These are phyloP conservation scores for Eucalyptus pauciflora DNA, from an alignment of 345 rosid species.

Conservation along the genomic window DNA sequence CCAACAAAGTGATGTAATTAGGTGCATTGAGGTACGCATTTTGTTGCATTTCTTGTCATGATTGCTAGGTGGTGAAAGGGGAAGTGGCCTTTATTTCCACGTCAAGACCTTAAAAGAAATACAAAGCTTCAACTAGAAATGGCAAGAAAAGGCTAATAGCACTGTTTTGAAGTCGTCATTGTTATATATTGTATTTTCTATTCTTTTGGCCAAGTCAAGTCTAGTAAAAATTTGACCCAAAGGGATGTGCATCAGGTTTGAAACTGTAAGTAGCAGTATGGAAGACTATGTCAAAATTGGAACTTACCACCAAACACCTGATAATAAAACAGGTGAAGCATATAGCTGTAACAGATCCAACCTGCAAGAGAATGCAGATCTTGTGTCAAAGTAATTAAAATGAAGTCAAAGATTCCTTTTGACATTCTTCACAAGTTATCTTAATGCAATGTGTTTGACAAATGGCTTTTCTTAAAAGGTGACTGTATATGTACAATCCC, in stretches of 20 bases:
- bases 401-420: neutral
- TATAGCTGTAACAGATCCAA: slow-evolving; percentile 96
- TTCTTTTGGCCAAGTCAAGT: neutral
- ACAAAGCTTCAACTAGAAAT: neutral
- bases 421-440: neutral
- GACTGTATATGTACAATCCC: neutral
- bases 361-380: slow-evolving; percentile 38
- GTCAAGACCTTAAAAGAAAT: neutral
- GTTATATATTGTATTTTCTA: neutral
- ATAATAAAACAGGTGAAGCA: slow-evolving; percentile 94
- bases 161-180: neutral
- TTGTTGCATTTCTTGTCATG: neutral
- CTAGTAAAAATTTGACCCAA: neutral
- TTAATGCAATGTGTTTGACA: neutral
- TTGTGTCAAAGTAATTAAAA: neutral
- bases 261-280: neutral
- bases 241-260: neutral
- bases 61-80: neutral
- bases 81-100: neutral
- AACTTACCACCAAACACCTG: slow-evolving; percentile 85
- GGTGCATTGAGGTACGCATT: neutral
- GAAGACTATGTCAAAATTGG: neutral
- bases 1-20: neutral
- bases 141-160: neutral
- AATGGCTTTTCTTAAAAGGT: neutral